Evolutionary conservation across 805 yeast species (phyloP).

Genomic region (Blastobotrys muscicola): DNA sequence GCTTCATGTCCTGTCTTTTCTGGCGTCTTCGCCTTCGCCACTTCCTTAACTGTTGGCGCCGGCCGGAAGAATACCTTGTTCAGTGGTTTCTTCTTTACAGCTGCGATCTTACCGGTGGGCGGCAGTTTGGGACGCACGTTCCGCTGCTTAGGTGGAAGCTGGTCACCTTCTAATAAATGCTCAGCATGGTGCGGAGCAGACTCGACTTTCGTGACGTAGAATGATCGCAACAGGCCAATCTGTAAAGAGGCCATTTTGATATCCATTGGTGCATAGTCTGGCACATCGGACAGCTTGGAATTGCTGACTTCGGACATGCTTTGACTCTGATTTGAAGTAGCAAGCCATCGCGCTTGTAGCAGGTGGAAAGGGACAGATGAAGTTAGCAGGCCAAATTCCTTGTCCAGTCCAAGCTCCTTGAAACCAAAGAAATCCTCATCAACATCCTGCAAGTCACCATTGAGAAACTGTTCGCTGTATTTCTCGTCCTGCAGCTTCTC

Average conservation of each 20-base stretch:
- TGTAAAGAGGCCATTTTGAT: constrained; percentile 44
- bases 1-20: constrained; percentile 6
- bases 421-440: constrained; percentile 94
- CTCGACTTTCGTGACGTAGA: constrained; percentile 30
- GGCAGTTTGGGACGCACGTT: constrained; percentile 73
- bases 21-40: background rate
- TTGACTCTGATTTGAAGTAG: constrained; percentile 35
- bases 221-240: constrained; percentile 50
- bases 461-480: constrained; percentile 75
- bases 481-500: constrained; percentile 68
- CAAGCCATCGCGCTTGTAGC: constrained; percentile 61
- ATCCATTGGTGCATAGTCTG: constrained; percentile 42
- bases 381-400: constrained; percentile 77
- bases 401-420: constrained; percentile 85
- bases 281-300: constrained; percentile 37
- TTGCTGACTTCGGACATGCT: constrained; percentile 41
- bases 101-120: constrained; percentile 77
- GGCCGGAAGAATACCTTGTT: constrained; percentile 17
- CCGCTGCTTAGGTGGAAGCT: constrained; percentile 68
- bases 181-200: constrained; percentile 15
- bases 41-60: background rate
- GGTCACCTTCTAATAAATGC: constrained; percentile 65
- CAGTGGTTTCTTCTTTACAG: constrained; percentile 43
- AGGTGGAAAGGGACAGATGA: constrained; percentile 85
- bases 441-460: constrained; percentile 94